phyloP scores from a whole-genome alignment of 1,139 yeast species.

The Yamadazyma diospyri region DNA sequence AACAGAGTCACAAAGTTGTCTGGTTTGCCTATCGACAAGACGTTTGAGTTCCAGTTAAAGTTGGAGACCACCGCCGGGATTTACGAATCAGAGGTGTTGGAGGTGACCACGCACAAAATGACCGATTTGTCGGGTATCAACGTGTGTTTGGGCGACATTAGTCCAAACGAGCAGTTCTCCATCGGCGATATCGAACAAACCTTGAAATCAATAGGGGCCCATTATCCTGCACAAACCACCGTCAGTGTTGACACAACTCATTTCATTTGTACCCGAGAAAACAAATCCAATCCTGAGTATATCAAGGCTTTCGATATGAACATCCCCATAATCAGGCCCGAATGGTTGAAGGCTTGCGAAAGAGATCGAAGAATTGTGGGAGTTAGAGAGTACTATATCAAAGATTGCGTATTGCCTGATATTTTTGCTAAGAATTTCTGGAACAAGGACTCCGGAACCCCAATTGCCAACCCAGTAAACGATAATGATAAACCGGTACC shows the following conservation, averaged over 20 bases:
- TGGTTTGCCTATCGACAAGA: constrained; percentile 84
- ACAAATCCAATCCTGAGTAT: constrained; percentile 58
- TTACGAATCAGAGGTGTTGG: constrained; percentile 63
- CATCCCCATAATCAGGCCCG: constrained; percentile 93
- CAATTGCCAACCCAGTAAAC: constrained; percentile 9
- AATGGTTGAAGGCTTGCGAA: constrained; percentile 95
- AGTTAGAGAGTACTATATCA: constrained; percentile 77
- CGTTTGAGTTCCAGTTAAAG: constrained; percentile 74
- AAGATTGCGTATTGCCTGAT: constrained; percentile 48
- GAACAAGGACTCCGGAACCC: constrained; percentile 17
- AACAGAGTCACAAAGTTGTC: constrained; percentile 84
- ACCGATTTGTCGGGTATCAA: constrained; percentile 93
- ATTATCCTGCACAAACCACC: constrained; percentile 57
- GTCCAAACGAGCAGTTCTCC: constrained; percentile 55
- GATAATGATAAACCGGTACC: constrained; percentile 10
- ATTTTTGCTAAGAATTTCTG: constrained; percentile 44
- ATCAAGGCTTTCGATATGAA: constrained; percentile 80
- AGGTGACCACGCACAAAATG: constrained; percentile 89
- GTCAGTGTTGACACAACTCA: constrained; percentile 94
- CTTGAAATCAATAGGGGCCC: constrained; percentile 74
- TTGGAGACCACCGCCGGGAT: constrained; percentile 89
- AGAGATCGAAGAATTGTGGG: constrained; percentile 87
- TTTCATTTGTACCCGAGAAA: constrained; percentile 71
- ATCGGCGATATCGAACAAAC: constrained; percentile 61
- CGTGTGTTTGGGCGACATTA: constrained; percentile 82